phyloP scores from a whole-genome alignment of 2,329 filamentous ascomycete species.

The Phialocephala subalpina region DNA sequence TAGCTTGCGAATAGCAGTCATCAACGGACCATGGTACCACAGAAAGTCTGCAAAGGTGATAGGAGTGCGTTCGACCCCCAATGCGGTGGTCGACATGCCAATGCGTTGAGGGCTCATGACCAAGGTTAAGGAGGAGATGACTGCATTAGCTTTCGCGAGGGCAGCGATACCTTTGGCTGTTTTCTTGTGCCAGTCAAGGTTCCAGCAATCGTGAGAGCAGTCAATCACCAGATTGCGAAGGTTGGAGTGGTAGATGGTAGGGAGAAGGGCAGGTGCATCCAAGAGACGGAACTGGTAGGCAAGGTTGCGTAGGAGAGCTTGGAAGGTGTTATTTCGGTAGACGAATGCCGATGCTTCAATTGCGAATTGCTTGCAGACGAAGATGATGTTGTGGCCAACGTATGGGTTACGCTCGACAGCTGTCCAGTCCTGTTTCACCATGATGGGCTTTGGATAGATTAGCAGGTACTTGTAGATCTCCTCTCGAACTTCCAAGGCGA shows the following conservation, averaged over 20 bases:
- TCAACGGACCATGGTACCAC: constrained; percentile 27
- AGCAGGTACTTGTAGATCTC: constrained; percentile 37
- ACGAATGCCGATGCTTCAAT: constrained; percentile 35
- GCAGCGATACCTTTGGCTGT: constrained; percentile 27
- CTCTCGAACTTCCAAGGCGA: constrained; percentile 39
- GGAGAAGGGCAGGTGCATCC: constrained; percentile 15
- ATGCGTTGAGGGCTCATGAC: constrained; percentile 30
- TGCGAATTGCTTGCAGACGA: constrained; percentile 37
- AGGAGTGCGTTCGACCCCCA: constrained; percentile 26
- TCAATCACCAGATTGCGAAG: constrained; percentile 37
- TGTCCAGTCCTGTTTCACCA: constrained; percentile 36
- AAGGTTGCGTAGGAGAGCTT: constrained; percentile 32
- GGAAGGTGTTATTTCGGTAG: constrained; percentile 38
- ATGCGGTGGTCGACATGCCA: constrained; percentile 23
- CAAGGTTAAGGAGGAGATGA: constrained; percentile 36
- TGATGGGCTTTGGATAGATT: constrained; percentile 31
- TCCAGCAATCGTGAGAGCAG: constrained; percentile 30
- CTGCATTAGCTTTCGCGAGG: constrained; percentile 27
- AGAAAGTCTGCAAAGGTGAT: constrained; percentile 40
- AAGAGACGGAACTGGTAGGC: constrained; percentile 3
- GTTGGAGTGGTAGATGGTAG: constrained; percentile 18
- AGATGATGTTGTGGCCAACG: constrained; percentile 26
- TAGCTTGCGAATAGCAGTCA: constrained; percentile 33
- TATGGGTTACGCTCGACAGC: constrained; percentile 28
- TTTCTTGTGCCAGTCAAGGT: constrained; percentile 31